Conservation (phyloP, 2,329 filamentous ascomycete genomes). For the Colletotrichum spaethianum region DNA sequence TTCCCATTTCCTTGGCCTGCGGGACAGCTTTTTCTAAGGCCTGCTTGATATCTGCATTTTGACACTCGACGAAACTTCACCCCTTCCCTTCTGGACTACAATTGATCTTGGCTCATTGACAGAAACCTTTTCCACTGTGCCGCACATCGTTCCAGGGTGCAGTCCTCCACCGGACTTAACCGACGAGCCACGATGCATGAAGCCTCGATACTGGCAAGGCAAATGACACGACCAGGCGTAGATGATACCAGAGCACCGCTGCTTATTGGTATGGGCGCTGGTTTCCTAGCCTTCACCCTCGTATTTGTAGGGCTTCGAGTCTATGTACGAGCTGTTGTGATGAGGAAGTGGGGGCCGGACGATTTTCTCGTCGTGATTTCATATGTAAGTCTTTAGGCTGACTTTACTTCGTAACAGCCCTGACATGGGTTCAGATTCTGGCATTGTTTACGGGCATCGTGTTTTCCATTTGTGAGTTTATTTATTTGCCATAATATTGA, state of each 20-base stretch:
- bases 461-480: conserved; percentile 13
- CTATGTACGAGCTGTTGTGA: conserved; percentile 19
- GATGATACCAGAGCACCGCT: conserved; percentile 8
- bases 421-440: conserved; percentile 1
- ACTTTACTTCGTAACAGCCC: background rate
- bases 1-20: background rate
- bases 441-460: conserved; percentile 7
- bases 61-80: too few relatives aligned
- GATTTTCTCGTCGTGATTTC: conserved; percentile 22
- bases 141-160: background rate
- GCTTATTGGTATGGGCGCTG: conserved; percentile 15
- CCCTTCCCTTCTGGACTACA: background rate
- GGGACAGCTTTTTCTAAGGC: background rate
- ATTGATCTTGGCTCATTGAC: background rate
- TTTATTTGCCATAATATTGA: fast-evolving
- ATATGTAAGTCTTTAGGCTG: conserved; percentile 1
- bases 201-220: too few relatives aligned
- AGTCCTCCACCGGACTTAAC: too few relatives aligned
- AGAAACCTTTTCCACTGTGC: background rate
- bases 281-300: conserved; percentile 10
- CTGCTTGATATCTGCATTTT: too few relatives aligned
- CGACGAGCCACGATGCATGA: background rate
- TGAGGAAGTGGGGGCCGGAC: conserved; percentile 36
- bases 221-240: background rate
- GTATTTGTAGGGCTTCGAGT: conserved; percentile 25